Evolutionary conservation across 805 yeast genomes (phyloP).

Genomic region (Yamadazyma phyllophila): DNA sequence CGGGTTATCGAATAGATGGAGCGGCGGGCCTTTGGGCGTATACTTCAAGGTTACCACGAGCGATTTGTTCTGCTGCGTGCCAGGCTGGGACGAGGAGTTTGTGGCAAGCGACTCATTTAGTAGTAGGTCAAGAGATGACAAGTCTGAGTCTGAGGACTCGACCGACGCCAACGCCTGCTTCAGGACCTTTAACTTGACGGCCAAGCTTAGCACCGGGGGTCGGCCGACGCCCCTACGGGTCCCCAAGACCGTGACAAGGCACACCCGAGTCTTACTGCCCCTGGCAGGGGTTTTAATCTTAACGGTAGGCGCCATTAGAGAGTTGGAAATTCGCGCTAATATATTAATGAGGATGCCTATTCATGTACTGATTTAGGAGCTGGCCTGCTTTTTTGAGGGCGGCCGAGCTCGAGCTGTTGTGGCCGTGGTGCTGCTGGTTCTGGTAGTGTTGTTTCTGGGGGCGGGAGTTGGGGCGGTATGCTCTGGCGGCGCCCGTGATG

Average conservation of each 20-base stretch:
- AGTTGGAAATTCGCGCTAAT: not conserved
- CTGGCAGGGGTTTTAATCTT: not conserved
- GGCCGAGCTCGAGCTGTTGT: not conserved
- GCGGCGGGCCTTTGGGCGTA: not conserved
- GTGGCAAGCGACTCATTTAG: slow-evolving; percentile 1
- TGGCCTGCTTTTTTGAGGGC: not conserved
- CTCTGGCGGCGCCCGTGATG: not conserved
- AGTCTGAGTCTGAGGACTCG: slow-evolving; percentile 1
- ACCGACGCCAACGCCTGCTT: not conserved
- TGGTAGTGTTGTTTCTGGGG: not conserved
- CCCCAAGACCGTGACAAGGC: not conserved
- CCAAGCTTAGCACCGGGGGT: not conserved
- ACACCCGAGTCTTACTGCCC: not conserved
- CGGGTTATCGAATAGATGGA: not conserved
- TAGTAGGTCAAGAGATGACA: not conserved
- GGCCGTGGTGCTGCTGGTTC: not conserved
- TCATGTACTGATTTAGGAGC: not conserved
- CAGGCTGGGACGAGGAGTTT: no score
- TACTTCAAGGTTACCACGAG: slow-evolving; percentile 2
- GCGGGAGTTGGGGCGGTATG: not conserved
- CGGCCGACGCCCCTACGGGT: not conserved
- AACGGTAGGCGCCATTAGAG: slow-evolving; percentile 5
- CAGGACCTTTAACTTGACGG: slow-evolving; percentile 4
- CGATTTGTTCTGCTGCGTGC: not conserved
- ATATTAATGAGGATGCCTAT: not conserved